Conservation (phyloP, 306 rosid species). For the Echinosophora koreensis region DNA sequence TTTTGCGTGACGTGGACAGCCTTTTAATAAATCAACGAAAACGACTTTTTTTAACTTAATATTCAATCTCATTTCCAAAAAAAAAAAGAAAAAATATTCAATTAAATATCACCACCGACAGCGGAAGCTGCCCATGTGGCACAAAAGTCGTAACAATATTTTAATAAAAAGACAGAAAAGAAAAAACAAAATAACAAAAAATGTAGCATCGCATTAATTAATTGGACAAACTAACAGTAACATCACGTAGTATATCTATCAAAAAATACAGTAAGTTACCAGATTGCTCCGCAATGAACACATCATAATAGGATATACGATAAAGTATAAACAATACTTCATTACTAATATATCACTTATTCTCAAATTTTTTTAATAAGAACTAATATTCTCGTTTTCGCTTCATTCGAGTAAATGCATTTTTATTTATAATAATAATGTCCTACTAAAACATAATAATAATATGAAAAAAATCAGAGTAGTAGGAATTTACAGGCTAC, state of each 20-base stretch:
- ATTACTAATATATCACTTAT: not conserved
- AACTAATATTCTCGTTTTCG: not conserved
- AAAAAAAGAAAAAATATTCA: not conserved
- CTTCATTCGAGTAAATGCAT: not conserved
- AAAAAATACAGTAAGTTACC: too few relatives aligned
- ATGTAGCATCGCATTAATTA: not conserved
- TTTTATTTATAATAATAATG: too few relatives aligned
- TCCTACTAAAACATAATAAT: too few relatives aligned
- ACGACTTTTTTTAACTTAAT: conserved; percentile 20
- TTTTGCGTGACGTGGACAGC: conserved; percentile 29
- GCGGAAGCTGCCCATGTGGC: conserved; percentile 52
- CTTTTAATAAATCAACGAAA: conserved; percentile 43
- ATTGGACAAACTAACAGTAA: not conserved
- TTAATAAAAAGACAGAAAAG: not conserved
- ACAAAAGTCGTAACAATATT: conserved; percentile 37
- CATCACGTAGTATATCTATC: too few relatives aligned
- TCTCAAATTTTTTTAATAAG: too few relatives aligned
- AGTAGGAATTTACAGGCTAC: not conserved
- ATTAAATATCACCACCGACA: conserved; percentile 57
- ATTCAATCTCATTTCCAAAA: too few relatives aligned
- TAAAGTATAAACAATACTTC: too few relatives aligned
- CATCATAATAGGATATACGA: too few relatives aligned
- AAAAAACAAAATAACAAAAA: not conserved
- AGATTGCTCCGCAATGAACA: too few relatives aligned
- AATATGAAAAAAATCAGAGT: not conserved